Evolutionary conservation across 176 grass and related monocot genomes (phyloP), one percentile per base, ranked within the genome.

Genomic region (Aegilops bicornis): DNA sequence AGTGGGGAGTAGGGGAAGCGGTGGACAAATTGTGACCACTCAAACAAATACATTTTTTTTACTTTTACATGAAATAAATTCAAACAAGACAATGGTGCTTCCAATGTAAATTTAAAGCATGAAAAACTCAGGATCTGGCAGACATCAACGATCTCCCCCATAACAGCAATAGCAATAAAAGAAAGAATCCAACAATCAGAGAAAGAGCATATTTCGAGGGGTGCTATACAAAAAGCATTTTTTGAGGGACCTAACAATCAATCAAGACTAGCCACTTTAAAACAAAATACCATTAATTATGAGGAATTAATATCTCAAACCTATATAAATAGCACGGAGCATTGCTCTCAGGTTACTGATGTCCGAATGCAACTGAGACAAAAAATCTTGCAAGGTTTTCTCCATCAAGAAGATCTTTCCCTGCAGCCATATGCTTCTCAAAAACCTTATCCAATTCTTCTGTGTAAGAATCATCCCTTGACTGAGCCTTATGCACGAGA

Each of bases 271-370:
- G 10, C 22, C 13, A 40, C 75, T 73, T 22, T 45, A 58, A 67
- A 91, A 83, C 52, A 67, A 54, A 79, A 22, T 63, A 79, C 73
- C 2, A 79, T 66, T 43, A 59, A 35, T 84, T 74, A 64, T 20
- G 73, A 36, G 79, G 59, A 69, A 47, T 79, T 75, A 84, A 45
- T 36, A 77, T 71, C 54, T 81, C 39, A 50, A 64, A 98, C 96
- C 96, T 89, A 98, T 98, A 86, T 92, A 95, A 88, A 98, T 96
- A 71, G 97, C 97, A 88, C 72, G 85, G 59, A 98, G 97, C 97
- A 98, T 98, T 61, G 97, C 93, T 88, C 82, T 92, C 25, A 96
- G 91, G 85, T 98, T 87, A 85, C 92, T 96, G 70, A 98, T 79
- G 68, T 98, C 97, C 30, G 75, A 45, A 71, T 94, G 88, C 85